Conservation (phyloP, 2,329 filamentous ascomycete species). For the Phaeosphaeria sp. region DNA sequence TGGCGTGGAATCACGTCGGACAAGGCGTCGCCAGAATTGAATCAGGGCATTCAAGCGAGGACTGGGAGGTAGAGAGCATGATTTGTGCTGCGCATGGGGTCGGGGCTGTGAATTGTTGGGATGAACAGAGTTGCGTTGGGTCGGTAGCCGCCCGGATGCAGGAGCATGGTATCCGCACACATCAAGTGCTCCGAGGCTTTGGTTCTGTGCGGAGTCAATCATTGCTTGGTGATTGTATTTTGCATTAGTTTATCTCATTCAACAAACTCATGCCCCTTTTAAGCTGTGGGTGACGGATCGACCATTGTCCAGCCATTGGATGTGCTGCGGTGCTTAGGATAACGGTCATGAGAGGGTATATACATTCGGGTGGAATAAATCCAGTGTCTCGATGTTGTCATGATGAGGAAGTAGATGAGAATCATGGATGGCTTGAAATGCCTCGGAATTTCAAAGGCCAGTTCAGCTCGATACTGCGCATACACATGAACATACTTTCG, state of each 20-base stretch:
- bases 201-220: conserved; percentile 3
- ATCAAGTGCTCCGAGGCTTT: conserved; percentile 7
- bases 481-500: conserved; percentile 2
- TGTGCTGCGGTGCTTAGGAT: conserved; percentile 26
- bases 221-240: neutral
- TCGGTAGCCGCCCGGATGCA: conserved; percentile 19
- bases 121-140: conserved; percentile 15
- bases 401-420: neutral
- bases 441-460: neutral
- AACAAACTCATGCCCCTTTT: conserved; percentile 17
- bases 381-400: conserved; percentile 9
- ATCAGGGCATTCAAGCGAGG: neutral
- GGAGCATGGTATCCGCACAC: conserved; percentile 12
- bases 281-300: conserved; percentile 39
- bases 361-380: conserved; percentile 38
- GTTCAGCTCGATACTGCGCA: neutral
- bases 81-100: conserved; percentile 20
- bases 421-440: neutral
- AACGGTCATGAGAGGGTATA: conserved; percentile 35
- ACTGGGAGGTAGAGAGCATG: neutral
- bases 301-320: conserved; percentile 42
- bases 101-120: conserved; percentile 15
- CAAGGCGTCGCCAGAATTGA: neutral
- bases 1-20: neutral
- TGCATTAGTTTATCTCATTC: conserved; percentile 20